Base-by-base conservation (phyloP, 495 filamentous ascomycete species). In the Penicillium mononematosum region DNA sequence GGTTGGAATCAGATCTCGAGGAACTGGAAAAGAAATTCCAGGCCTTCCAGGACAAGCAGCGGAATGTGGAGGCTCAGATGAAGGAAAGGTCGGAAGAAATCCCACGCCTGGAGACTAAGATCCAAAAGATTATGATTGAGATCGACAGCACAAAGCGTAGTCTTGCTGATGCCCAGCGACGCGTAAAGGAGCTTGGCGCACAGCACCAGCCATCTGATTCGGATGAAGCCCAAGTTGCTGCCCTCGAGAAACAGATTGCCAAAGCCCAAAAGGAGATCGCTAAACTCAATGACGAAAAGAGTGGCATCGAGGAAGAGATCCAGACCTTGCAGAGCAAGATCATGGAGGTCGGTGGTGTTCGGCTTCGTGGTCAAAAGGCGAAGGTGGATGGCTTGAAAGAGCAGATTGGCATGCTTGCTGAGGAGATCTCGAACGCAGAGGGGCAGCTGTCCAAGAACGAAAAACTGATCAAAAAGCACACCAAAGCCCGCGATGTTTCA, bases 301-400 rank as follows among this genome's bases (percentile, higher is more conserved):
- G 87, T 16, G 90, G 85, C 27, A 85, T 96, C 20, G 95, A 98
- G 63, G 85, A 87, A 39, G 94, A 96, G 70, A 96, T 98, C 61
- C 90, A 94, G 72, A 78, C 75, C 2, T 79, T 98, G 19, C 92
- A 98, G 70, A 87, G 90, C 77, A 95, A 94, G 78, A 98, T 98
- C 64, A 97, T 98, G 93, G 88, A 96, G 72, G 86, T 95, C 53
- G 94, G 94, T 58, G 94, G 94, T 74, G 92, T 97, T 44, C 88
- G 89, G 68, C 85, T 98, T 10, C 85, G 94, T 45, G 83, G 86
- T 24, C 93, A 98, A 67, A 93, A 94, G 63, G 87, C 89, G 31
- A 96, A 89, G 74, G 92, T 98, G n/a, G 94, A 98, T 71, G 85
- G 88, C 24, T 73, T 88, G 49, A 94, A 92, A 69, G 89, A 93